Base-by-base conservation (phyloP, 2,329 filamentous ascomycete species). In the Ophiocordyceps camponoti-floridani region DNA sequence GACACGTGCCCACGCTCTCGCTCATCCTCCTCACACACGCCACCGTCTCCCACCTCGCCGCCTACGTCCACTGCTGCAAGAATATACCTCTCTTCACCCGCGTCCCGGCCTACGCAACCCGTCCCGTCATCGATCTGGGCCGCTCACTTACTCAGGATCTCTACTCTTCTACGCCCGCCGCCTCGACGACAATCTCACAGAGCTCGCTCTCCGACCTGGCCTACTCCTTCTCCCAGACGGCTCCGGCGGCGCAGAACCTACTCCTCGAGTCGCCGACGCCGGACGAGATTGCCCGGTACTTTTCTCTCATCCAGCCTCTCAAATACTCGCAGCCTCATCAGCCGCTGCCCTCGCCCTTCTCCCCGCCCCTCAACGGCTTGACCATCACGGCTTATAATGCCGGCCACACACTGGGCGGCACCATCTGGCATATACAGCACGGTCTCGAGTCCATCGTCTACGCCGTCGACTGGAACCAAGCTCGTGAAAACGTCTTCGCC, bases 371-470 rank as follows among this genome's bases (percentile, higher is more conserved):
- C 14, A 88, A 91, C 52, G 88, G 88, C 4, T 75, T 98, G 16
- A 94, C 86, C 2, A 84, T 98, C 51, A 98, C 91, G 1, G 91
- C 91, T 1, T 96, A 96, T 65, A 94, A 93, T 62, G 87, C 91
- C 8, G 91, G 91, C 50, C 89, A 95, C 58, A 95, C 89, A 0
- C 74, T 96, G 0, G 91, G 91, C 60, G 91, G 91, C 46, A 96
- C 91, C 23, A 94, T 98, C 67, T 98, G 91, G 91, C 89, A 96
- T 56, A 88, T 98, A 51, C 89, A 96, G 56, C 87, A 96, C 65
- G 87, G 88, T 0, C 73, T 95, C 57, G 91, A 98, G 60, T 95
- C 88, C 1, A 89, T 98, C 40, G 88, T 98, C 1, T 96, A 98
- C 55, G 89, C 91, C 0, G 85, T 95, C 16, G 89, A 96, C 57